Percentiles rank a stretch among this genome's conserved stretches.
phyloP scores from a whole-genome alignment of 176 grass and related monocot genomes.

The Themeda triandra region DNA sequence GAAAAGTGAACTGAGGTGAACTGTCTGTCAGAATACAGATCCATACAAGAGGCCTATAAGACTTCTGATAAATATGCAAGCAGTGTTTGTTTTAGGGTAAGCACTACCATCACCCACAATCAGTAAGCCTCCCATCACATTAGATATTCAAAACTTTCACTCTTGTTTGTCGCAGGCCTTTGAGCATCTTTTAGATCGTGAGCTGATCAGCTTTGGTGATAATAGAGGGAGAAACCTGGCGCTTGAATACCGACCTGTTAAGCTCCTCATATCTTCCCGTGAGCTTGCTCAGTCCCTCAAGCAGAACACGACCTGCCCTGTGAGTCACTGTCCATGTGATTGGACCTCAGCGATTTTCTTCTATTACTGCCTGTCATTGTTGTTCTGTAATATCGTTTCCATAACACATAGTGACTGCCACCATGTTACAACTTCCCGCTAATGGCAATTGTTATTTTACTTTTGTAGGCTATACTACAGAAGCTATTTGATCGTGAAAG shows the following conservation, averaged over 20 bases:
- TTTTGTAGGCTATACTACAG: conserved; percentile 72
- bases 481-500: conserved; percentile 94
- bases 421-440: background rate
- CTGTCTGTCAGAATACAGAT: conserved; percentile 76
- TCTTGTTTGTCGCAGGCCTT: conserved; percentile 61
- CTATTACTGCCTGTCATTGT: background rate
- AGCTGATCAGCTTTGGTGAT: conserved; percentile 80
- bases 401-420: background rate
- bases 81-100: conserved; percentile 70
- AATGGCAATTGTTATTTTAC: background rate
- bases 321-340: conserved; percentile 45
- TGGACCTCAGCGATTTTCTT: background rate
- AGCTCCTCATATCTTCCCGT: conserved; percentile 72
- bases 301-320: conserved; percentile 73
- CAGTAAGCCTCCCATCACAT: background rate
- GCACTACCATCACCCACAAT: conserved; percentile 18
- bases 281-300: conserved; percentile 70
- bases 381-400: background rate
- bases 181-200: conserved; percentile 83
- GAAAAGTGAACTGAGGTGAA: conserved; percentile 29
- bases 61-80: conserved; percentile 84
- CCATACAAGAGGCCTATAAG: conserved; percentile 86
- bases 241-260: conserved; percentile 68
- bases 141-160: background rate
- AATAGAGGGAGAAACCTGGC: conserved; percentile 61